A percentile compares a stretch with the other conserved stretches of the same genome.
Conservation (phyloP, 257 asterid species). For the Capsicum chinense region DNA sequence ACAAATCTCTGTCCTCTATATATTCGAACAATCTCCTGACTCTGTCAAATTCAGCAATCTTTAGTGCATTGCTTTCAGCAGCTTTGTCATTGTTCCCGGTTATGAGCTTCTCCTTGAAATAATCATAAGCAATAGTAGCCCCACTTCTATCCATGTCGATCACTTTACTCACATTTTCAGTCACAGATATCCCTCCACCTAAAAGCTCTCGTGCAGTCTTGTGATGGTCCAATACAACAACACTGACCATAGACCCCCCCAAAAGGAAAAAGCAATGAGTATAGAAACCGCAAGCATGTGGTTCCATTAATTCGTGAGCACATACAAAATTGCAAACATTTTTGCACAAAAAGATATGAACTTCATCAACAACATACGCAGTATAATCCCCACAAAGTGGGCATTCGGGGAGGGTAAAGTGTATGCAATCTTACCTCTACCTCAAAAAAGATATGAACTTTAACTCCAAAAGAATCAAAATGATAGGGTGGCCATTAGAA, state of each 20-base stretch:
- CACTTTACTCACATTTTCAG: constrained; percentile 67
- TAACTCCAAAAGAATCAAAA: background rate
- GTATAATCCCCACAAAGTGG: too few species aligned
- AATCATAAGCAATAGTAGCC: constrained; percentile 91
- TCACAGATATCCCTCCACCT: constrained; percentile 50
- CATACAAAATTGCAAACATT: background rate
- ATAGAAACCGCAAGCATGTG: constrained; percentile 11
- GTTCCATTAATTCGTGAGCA: background rate
- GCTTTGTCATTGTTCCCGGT: constrained; percentile 33
- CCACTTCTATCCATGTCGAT: constrained; percentile 91
- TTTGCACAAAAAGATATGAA: background rate
- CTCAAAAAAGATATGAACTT: background rate
- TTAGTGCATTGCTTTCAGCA: constrained; percentile 27
- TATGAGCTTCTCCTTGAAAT: constrained; percentile 74
- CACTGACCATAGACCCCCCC: constrained; percentile 45
- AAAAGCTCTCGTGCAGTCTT: constrained; percentile 79
- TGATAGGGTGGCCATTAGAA: background rate
- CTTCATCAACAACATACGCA: background rate
- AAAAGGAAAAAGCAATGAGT: background rate
- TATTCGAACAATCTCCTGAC: constrained; percentile 72
- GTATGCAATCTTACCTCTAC: too few species aligned
- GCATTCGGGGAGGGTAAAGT: too few species aligned
- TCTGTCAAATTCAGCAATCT: constrained; percentile 51
- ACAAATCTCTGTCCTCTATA: constrained; percentile 87
- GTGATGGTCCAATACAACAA: constrained; percentile 88